These are phyloP conservation scores for Erodium trifolium DNA, from an alignment of 441 rosid genomes.

Conservation along the genomic window DNA sequence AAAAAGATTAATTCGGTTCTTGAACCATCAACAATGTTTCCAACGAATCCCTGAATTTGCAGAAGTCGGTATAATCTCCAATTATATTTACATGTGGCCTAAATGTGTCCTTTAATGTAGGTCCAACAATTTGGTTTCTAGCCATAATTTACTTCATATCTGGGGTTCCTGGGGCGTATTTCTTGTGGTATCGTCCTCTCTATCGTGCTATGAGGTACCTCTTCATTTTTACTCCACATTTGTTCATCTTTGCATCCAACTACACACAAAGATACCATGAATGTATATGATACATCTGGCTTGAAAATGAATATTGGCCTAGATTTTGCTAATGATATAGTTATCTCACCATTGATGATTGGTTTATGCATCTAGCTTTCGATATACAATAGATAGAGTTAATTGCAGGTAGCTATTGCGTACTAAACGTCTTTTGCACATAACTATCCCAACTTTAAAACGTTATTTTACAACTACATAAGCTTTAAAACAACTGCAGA, in stretches of 20 bases:
- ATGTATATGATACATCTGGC: not conserved
- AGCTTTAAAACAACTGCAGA: no score
- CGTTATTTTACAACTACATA: no score
- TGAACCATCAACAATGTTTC: no score
- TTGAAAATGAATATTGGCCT: not conserved
- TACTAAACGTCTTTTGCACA: not conserved
- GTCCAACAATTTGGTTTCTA: constrained; percentile 88
- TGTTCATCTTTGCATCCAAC: not conserved
- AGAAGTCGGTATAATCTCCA: no score
- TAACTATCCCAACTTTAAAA: no score
- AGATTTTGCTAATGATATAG: not conserved
- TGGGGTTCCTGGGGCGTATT: constrained; percentile 89
- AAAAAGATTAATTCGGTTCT: no score
- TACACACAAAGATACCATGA: not conserved
- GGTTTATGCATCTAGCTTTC: not conserved
- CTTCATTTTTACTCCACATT: constrained; percentile 1
- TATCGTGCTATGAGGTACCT: constrained; percentile 94
- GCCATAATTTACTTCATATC: constrained; percentile 82
- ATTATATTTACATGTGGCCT: constrained; percentile 10
- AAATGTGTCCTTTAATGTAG: constrained; percentile 31
- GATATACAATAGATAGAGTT: not conserved
- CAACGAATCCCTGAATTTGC: no score
- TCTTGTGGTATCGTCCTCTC: constrained; percentile 91
- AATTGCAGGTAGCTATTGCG: no score
- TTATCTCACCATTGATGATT: not conserved